These are phyloP conservation scores for Suhomyces yuchorum DNA, from an alignment of 1,139 yeast species.

Conservation along the genomic window DNA sequence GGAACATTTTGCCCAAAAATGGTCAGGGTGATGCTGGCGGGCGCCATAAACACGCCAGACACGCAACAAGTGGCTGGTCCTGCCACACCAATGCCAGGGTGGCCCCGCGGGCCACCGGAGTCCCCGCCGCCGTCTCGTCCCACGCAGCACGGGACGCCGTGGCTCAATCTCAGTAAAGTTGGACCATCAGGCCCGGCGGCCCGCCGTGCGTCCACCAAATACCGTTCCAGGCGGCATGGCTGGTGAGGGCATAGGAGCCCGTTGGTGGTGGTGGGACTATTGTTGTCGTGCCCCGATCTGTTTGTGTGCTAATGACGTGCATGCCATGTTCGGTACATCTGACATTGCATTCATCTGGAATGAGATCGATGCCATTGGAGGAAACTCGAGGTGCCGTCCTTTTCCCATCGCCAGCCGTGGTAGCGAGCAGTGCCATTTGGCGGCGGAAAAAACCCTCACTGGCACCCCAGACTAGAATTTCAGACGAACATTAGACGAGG, in stretches of 20 bases:
- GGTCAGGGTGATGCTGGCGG: not conserved
- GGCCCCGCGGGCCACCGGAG: too few relatives aligned
- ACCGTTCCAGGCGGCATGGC: not conserved
- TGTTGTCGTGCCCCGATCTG: conserved; percentile 1
- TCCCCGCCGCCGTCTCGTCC: too few relatives aligned
- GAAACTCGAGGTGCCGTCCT: not conserved
- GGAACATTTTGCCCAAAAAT: not conserved
- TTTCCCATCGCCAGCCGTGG: too few relatives aligned
- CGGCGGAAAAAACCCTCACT: too few relatives aligned
- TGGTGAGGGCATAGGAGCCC: not conserved
- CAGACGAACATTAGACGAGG: too few relatives aligned
- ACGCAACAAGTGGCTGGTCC: too few relatives aligned
- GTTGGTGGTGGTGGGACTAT: not conserved
- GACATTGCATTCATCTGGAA: conserved; percentile 6
- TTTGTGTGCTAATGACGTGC: conserved; percentile 1
- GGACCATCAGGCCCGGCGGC: not conserved
- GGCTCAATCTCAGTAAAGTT: not conserved
- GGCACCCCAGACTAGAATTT: too few relatives aligned
- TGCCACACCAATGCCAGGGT: too few relatives aligned
- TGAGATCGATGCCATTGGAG: not conserved
- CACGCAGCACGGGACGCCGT: too few relatives aligned
- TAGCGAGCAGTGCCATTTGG: too few relatives aligned
- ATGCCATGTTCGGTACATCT: conserved; percentile 1
- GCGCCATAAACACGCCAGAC: not conserved
- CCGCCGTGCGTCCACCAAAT: not conserved